These are phyloP conservation scores for Gymnopus androsaceus DNA, from an alignment of 1,284 basidiomycete genomes.

Conservation along the genomic window DNA sequence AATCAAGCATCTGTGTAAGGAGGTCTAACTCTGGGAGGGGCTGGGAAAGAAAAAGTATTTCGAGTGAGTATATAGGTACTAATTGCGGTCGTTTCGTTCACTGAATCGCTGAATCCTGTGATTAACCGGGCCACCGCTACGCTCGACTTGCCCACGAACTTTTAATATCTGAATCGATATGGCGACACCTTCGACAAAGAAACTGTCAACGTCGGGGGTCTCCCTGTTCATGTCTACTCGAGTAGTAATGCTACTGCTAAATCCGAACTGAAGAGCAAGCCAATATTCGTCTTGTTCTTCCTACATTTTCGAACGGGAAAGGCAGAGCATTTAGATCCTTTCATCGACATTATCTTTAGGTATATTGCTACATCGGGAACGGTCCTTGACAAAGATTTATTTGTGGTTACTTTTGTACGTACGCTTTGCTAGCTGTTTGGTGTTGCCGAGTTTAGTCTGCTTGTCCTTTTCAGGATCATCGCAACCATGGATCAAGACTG, in stretches of 20 bases:
- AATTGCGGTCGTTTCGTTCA: too few relatives aligned
- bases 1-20: too few relatives aligned
- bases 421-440: constrained; percentile 19
- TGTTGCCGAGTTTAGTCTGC: too few relatives aligned
- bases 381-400: constrained; percentile 40
- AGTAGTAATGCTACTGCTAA: too few relatives aligned
- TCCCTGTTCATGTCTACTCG: constrained; percentile 44
- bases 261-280: constrained; percentile 23
- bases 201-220: constrained; percentile 43
- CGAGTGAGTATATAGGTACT: too few relatives aligned
- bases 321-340: constrained; percentile 27
- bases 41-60: too few relatives aligned
- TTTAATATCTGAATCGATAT: too few relatives aligned
- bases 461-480: constrained; percentile 77
- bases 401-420: constrained; percentile 58
- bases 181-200: constrained; percentile 26
- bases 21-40: too few relatives aligned
- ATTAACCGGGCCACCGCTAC: too few relatives aligned
- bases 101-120: too few relatives aligned
- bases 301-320: constrained; percentile 58
- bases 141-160: too few relatives aligned
- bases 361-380: constrained; percentile 24
- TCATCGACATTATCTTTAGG: constrained; percentile 20
- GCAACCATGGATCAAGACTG: constrained; percentile 72
- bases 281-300: constrained; percentile 56